Base-by-base conservation (phyloP, 805 yeast species). In the Sugiyamaella mastotermitis region DNA sequence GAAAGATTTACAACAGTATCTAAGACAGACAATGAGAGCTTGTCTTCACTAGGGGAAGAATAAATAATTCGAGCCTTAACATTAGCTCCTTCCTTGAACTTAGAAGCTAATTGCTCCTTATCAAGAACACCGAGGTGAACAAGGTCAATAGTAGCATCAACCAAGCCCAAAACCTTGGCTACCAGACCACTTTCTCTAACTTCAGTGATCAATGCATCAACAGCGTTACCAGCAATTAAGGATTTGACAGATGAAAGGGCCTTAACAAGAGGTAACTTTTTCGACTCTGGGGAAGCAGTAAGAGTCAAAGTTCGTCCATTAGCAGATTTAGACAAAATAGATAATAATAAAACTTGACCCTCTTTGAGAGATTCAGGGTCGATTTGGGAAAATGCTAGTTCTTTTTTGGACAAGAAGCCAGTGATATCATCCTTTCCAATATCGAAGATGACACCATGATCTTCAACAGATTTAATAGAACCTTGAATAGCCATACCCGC, bases 391-490 rank as follows among this genome's bases (percentile, higher is more conserved):
- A 42, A 32, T 25, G 56, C 52, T 35, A 82, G 60, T 41, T 81
- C 90, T 48, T 80, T 81, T 47, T 74, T 78, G 1, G 94, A 72
- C 33, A 88, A 65, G 59, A 90, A 88, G 1, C 94, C 95, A 20
- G 76, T 64, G 6, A 71, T 21, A 4, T 69, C 72, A 6, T 59
- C 58, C 35, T 70, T 56, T 23, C 97, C 97, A 27, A 82, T 58
- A 49, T 80, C 81, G 30, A 90, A 62, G 40, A 84, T 74, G 17
- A 78, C 72, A 62, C 98, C 98, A 57, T 86, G 96, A 57, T 92
- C 99, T 68, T 92, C 97, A 17, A 84, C 62, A 33, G 94, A 80
- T 45, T 69, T 71, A 16, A 92, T 77, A 2, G 84, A 68, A 17
- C 78, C 88, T 61, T 92, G 98, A 2, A 92, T 55, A 3, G 81